Evolutionary conservation across 305 asterid genomes (phyloP).

Genomic region (Fraxinus angustifolia): DNA sequence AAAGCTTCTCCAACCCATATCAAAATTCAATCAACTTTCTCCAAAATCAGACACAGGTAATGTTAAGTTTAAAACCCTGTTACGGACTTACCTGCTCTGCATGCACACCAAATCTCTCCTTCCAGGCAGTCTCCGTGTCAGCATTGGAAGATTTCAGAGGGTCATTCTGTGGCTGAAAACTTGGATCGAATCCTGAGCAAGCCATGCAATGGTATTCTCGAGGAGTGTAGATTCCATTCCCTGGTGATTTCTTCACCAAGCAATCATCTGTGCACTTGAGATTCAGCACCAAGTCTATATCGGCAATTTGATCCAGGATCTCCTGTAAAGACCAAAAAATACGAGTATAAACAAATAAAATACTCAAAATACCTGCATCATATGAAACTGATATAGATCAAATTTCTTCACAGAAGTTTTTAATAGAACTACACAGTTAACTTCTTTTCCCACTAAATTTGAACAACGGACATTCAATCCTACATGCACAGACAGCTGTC

Average conservation of each 20-base stretch:
- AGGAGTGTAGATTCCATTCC: conserved; percentile 38
- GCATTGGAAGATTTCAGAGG: conserved; percentile 31
- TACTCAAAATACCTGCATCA: neutral
- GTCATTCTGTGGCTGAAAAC: conserved; percentile 28
- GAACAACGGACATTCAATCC: neutral
- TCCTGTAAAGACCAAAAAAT: conserved; percentile 45
- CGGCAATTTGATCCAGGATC: conserved; percentile 70
- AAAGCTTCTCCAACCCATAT: neutral
- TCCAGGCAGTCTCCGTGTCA: conserved; percentile 37
- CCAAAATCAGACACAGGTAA: neutral
- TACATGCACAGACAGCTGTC: neutral
- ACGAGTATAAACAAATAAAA: neutral
- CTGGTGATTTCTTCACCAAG: conserved; percentile 35
- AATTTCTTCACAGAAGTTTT: neutral
- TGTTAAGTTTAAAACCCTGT: neutral
- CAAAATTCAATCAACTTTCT: neutral
- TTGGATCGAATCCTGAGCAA: conserved; percentile 39
- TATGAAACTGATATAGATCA: neutral
- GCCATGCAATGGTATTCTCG: conserved; percentile 40
- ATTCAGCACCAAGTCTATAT: conserved; percentile 79
- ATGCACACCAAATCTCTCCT: conserved; percentile 49
- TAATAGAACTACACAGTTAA: neutral
- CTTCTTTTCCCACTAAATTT: neutral
- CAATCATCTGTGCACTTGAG: conserved; percentile 53
- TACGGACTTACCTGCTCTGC: conserved; percentile 59